Conservation (phyloP, 176 grass and related monocot species). For the Paspalum vaginatum region DNA sequence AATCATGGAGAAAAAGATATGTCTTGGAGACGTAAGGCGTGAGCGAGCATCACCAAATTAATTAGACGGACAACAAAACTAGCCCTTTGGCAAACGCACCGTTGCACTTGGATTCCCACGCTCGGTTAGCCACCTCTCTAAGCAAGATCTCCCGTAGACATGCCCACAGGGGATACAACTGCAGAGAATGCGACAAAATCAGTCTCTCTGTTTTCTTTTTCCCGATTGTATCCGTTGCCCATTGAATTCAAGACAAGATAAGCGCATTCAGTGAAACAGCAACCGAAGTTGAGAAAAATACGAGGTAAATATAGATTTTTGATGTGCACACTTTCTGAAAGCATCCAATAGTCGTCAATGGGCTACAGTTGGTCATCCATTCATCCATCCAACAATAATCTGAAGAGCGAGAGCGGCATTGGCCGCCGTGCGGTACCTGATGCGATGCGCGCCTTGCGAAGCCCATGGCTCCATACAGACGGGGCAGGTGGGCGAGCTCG, state of each 20-base stretch:
- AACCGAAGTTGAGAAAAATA: too few species aligned
- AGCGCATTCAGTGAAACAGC: too few species aligned
- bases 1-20: neutral
- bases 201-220: neutral
- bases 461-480: conserved; percentile 84
- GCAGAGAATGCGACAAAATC: conserved; percentile 6
- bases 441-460: conserved; percentile 68
- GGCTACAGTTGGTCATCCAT: too few species aligned
- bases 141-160: conserved; percentile 85
- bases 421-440: conserved; percentile 46
- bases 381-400: neutral
- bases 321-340: too few species aligned
- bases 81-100: conserved; percentile 38
- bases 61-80: neutral
- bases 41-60: neutral
- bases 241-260: too few species aligned
- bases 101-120: conserved; percentile 41
- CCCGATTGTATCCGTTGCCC: too few species aligned
- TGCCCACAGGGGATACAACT: conserved; percentile 95
- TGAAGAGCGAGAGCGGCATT: neutral
- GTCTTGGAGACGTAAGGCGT: neutral
- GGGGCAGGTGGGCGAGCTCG: conserved; percentile 46
- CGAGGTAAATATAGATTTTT: too few species aligned
- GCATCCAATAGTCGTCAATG: neutral
- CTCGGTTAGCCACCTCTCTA: conserved; percentile 68